Conservation (phyloP, 495 filamentous ascomycete genomes). For the Barbatosphaeria neglecta region DNA sequence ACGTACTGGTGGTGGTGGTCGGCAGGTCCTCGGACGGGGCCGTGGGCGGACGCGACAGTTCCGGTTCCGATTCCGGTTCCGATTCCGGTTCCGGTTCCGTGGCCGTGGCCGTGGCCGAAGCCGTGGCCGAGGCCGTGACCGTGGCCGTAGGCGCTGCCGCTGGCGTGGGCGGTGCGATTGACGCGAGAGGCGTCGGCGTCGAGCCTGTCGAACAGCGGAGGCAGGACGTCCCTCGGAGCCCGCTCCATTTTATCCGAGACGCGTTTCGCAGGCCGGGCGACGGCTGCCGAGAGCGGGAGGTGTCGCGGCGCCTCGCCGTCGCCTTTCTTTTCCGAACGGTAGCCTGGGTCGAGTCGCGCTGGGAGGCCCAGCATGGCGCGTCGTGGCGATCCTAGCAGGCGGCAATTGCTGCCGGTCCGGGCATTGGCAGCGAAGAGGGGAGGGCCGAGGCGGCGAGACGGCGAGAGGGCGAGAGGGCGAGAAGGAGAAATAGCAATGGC, state of each 20-base stretch:
- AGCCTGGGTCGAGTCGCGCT: slow-evolving; percentile 15
- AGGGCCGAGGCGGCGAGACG: background rate
- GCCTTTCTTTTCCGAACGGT: slow-evolving; percentile 14
- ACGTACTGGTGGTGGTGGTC: background rate
- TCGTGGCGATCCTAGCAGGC: background rate
- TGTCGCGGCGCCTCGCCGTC: slow-evolving; percentile 1
- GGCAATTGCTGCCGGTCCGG: background rate
- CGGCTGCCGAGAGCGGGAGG: background rate
- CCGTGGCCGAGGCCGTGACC: too few relatives aligned
- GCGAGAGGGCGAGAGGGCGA: background rate
- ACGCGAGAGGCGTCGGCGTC: background rate
- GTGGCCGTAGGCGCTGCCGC: background rate
- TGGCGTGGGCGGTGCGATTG: background rate
- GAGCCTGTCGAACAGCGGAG: background rate
- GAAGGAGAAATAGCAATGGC: slow-evolving; percentile 1
- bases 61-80: too few relatives aligned
- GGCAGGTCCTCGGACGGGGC: too few relatives aligned
- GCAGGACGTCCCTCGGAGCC: background rate
- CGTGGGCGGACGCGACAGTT: background rate
- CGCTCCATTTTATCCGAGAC: background rate
- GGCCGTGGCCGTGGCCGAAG: too few relatives aligned
- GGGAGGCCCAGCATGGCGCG: slow-evolving; percentile 12
- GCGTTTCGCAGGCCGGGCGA: background rate
- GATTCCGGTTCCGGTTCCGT: too few relatives aligned
- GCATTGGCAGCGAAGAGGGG: too few relatives aligned